These are phyloP conservation scores for Dryas drummondii DNA, from an alignment of 306 rosid genomes.

Conservation along the genomic window DNA sequence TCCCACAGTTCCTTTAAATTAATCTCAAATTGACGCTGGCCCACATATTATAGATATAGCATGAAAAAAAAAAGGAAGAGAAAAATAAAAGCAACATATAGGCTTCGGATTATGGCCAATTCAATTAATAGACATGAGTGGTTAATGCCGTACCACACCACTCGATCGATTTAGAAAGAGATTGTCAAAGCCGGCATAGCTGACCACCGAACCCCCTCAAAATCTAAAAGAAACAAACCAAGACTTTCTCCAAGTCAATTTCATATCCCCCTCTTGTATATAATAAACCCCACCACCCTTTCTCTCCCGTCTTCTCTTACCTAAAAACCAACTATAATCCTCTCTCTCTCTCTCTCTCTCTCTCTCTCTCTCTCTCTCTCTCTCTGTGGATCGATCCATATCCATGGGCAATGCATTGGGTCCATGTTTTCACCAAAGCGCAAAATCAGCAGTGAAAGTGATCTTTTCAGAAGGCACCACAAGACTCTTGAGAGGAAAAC, in stretches of 20 bases:
- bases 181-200: slow-evolving; percentile 70
- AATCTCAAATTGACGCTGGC: no score
- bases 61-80: no score
- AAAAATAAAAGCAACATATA: no score
- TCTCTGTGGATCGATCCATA: background rate
- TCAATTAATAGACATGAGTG: background rate
- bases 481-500: slow-evolving; percentile 37
- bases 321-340: background rate
- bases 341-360: background rate
- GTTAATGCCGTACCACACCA: background rate
- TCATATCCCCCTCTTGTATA: background rate
- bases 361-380: background rate
- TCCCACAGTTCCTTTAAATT: no score
- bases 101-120: no score
- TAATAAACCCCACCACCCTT: slow-evolving; percentile 14
- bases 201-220: slow-evolving; percentile 70
- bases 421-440: slow-evolving; percentile 39
- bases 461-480: slow-evolving; percentile 58
- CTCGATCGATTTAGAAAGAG: background rate
- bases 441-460: slow-evolving; percentile 34
- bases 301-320: slow-evolving; percentile 4
- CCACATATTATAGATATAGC: no score
- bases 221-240: slow-evolving; percentile 13
- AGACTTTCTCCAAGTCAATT: slow-evolving; percentile 61
- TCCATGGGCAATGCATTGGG: slow-evolving; percentile 56